Base-by-base conservation (phyloP, 768 basidiomycete species). In the Polyporus arcularius region DNA sequence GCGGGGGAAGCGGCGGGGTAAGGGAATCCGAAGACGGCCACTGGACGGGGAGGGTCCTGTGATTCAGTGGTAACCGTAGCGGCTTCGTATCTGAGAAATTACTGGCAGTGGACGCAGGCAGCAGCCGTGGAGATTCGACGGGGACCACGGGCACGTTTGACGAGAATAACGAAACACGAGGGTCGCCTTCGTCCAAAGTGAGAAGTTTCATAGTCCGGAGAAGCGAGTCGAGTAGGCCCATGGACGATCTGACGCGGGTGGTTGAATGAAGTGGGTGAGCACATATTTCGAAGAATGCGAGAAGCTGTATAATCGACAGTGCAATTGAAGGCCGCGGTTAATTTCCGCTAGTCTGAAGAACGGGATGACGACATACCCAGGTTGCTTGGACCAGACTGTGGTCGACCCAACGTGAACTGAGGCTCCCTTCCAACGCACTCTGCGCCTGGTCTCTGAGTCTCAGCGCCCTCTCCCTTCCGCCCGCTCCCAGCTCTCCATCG, bases 321-420 rank as follows among this genome's bases (percentile, higher is more conserved):
- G 1, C 4, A 41, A 14, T 42, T 11, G 30, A 9, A 53, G 16
- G 30, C 52, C n/a, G 15, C 52, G 52, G 53, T 39, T 39, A 52
- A 35, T 16, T 39, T 52, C 15, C 15, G 31, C 8, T 5, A 35
- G 9, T 10, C n/a, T 16, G 9, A 52, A 3, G 8, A 52, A 31
- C 15, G 32, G 15, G 39, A 38, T 32, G 40, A 31, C 43, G 31
- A 59, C 64, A 49, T 46, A 67, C 67, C 67, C 87, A 92, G 57
- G 88, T 86, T 40, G 89, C 87, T 72, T 92, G 87, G 12, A 85
- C 88, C 7, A 91, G 79, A 35, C 82, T 84, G 67, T 88, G 85
- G 64, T 92, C 88, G 14, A 92, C 79, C 85, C 87, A 88, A 16
- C 84, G 82, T 46, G 86, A 82, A 67, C 82, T 86, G 59, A 88